Evolutionary conservation across 805 yeast species (phyloP).

Genomic region (Grigorovia yakushimaensis): DNA sequence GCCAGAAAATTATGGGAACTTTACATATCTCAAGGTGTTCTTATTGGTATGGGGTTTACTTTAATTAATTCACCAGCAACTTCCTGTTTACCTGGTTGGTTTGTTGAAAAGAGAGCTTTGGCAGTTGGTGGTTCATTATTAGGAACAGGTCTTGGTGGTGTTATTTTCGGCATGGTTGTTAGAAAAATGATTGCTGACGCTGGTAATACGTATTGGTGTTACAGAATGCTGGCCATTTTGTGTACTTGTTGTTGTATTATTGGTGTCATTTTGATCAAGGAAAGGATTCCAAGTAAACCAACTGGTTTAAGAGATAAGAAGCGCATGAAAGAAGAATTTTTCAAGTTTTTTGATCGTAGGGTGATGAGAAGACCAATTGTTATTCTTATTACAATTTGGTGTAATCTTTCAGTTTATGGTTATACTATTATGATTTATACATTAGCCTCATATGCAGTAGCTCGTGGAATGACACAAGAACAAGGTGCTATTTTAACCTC

Average conservation of each 20-base stretch:
- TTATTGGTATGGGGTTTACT: conserved; percentile 45
- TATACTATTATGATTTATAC: conserved; percentile 39
- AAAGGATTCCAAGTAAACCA: conserved; percentile 32
- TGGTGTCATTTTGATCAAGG: conserved; percentile 37
- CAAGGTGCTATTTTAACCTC: conserved; percentile 40
- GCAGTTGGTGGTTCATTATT: conserved; percentile 41
- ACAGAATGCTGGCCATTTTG: conserved; percentile 36
- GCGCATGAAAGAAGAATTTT: conserved; percentile 13
- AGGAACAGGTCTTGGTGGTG: conserved; percentile 48
- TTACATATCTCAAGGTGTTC: conserved; percentile 56
- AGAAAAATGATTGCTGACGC: conserved; percentile 32
- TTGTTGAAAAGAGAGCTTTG: conserved; percentile 48
- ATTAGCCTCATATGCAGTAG: conserved; percentile 36
- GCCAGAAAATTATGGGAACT: conserved; percentile 56
- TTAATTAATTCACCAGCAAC: conserved; percentile 49
- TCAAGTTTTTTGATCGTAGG: conserved; percentile 29
- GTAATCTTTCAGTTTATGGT: conserved; percentile 29
- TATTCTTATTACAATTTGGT: conserved; percentile 31
- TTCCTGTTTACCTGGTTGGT: conserved; percentile 60
- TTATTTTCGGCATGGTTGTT: conserved; percentile 31
- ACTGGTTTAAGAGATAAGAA: conserved; percentile 18
- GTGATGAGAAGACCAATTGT: conserved; percentile 27
- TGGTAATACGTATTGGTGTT: conserved; percentile 37
- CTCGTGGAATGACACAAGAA: conserved; percentile 36
- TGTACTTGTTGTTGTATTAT: conserved; percentile 35